Evolutionary conservation across 345 rosid species (phyloP).

Genomic region (Salix viminalis): DNA sequence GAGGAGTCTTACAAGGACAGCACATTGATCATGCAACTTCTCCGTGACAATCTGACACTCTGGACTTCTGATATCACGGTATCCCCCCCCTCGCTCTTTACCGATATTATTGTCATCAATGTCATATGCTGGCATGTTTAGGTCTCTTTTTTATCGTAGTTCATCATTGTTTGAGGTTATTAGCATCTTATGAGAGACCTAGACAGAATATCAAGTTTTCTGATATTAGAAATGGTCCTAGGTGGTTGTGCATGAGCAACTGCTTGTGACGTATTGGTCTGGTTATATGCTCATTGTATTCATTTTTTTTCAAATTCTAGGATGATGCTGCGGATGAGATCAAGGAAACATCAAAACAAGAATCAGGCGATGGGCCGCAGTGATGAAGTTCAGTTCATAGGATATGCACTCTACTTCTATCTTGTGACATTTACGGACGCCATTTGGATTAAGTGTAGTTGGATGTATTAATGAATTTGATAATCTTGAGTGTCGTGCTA

Average conservation of each 20-base stretch:
- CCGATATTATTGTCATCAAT: neutral
- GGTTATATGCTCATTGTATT: neutral
- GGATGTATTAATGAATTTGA: conserved; percentile 28
- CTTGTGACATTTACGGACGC: conserved; percentile 30
- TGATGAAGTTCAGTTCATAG: conserved; percentile 29
- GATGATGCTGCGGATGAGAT: conserved; percentile 87
- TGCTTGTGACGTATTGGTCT: neutral
- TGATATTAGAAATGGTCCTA: neutral
- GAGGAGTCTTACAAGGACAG: conserved; percentile 99
- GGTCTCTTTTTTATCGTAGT: neutral
- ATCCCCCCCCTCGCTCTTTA: neutral
- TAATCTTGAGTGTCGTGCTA: conserved; percentile 11
- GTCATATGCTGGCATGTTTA: neutral
- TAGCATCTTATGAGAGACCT: neutral
- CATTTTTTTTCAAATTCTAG: conserved; percentile 24
- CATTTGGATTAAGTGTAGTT: conserved; percentile 30
- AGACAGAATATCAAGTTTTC: neutral
- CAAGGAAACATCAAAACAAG: conserved; percentile 74
- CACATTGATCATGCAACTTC: conserved; percentile 96
- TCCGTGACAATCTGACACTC: conserved; percentile 89
- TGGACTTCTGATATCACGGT: conserved; percentile 98
- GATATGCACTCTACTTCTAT: conserved; percentile 26
- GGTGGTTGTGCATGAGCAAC: neutral
- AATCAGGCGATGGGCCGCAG: conserved; percentile 52
- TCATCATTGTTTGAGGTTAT: neutral